These are phyloP conservation scores for Stentor coeruleus DNA, from an alignment of 73 alveolate species.

Conservation along the genomic window DNA sequence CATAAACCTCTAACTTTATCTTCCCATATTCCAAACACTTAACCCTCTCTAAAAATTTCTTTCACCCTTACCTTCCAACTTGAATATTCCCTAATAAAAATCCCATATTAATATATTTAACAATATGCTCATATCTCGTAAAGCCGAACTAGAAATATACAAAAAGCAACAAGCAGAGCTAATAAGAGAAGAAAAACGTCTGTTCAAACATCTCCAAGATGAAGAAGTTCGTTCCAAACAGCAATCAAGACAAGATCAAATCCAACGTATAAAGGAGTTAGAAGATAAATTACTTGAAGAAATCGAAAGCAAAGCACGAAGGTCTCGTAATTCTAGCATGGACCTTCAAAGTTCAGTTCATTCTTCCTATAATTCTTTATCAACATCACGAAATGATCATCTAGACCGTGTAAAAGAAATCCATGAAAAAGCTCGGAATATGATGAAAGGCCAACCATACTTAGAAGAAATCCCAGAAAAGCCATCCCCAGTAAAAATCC, in stretches of 20 bases:
- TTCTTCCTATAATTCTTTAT: neutral
- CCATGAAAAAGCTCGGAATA: neutral
- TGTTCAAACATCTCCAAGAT: neutral
- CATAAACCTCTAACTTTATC: no score
- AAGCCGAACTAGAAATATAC: neutral
- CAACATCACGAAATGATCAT: neutral
- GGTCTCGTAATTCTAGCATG: constrained; percentile 6
- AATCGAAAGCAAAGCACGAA: neutral
- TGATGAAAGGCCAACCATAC: neutral
- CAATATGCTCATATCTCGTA: neutral
- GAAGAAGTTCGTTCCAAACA: neutral
- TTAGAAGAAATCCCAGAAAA: neutral
- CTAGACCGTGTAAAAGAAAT: neutral
- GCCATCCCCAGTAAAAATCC: neutral
- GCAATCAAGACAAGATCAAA: neutral
- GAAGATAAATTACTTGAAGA: neutral
- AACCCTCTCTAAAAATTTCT: no score
- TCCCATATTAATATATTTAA: no score
- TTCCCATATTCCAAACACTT: no score
- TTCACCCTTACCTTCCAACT: no score
- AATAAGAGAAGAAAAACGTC: constrained; percentile 12
- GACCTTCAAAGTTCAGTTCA: neutral
- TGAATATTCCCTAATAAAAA: no score
- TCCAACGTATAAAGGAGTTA: neutral
- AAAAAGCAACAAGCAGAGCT: constrained; percentile 17